Evolutionary conservation across 2,329 filamentous ascomycete genomes (phyloP).

Genomic region (Albifimbria verrucaria): DNA sequence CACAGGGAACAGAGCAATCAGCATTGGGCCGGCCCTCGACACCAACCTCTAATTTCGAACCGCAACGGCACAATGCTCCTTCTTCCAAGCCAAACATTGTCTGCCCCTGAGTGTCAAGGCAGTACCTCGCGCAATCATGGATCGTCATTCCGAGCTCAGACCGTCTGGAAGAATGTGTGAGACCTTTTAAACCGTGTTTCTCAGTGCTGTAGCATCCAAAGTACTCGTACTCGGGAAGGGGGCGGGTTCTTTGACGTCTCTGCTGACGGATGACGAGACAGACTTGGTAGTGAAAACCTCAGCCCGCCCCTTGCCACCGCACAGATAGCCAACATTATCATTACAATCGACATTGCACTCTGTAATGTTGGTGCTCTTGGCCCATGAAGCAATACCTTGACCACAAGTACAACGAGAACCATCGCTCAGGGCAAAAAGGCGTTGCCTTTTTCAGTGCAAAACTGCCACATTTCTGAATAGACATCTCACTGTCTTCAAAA

Average conservation of each 20-base stretch:
- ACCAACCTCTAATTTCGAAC: background rate
- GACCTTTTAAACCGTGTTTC: background rate
- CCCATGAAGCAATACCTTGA: background rate
- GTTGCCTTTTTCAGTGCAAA: constrained; percentile 1
- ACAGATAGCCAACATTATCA: constrained; percentile 1
- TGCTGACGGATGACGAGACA: background rate
- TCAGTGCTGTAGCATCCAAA: background rate
- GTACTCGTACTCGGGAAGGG: background rate
- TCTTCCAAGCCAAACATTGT: background rate
- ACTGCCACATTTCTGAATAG: constrained; percentile 4
- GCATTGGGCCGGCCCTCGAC: background rate
- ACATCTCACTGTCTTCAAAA: constrained; percentile 3
- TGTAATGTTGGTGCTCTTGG: constrained; percentile 1
- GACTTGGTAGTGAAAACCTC: constrained; percentile 3
- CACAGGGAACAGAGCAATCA: background rate
- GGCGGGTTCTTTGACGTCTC: background rate
- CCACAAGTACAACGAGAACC: constrained; percentile 5
- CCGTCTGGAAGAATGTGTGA: background rate
- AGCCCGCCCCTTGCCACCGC: background rate
- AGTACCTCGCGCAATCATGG: background rate
- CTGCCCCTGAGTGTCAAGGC: background rate
- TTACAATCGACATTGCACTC: constrained; percentile 3
- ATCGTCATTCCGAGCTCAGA: background rate
- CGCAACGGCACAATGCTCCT: background rate
- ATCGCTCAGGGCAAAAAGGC: constrained; percentile 6